These are phyloP conservation scores for Chaetomium sp. DNA, from an alignment of 2,329 filamentous ascomycete species.

Conservation along the genomic window DNA sequence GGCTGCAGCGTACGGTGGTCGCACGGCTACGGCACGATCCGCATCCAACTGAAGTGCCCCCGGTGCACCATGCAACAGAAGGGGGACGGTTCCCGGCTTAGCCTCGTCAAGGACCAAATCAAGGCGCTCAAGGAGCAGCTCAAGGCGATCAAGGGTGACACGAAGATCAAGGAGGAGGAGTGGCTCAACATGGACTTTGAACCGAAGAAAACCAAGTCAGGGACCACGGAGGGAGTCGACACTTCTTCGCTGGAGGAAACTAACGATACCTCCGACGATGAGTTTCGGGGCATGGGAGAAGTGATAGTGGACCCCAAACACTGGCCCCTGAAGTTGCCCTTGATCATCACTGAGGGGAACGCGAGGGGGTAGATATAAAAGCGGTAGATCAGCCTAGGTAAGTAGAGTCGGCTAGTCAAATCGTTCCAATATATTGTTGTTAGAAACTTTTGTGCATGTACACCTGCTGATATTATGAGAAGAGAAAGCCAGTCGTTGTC, in stretches of 20 bases:
- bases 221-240: no score
- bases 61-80: conserved; percentile 19
- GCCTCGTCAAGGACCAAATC: conserved; percentile 28
- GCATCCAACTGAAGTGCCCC: conserved; percentile 26
- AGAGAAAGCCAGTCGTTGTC: conserved; percentile 16
- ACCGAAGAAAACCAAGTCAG: background rate
- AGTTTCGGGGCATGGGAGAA: conserved; percentile 11
- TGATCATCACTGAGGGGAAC: background rate
- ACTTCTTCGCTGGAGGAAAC: background rate
- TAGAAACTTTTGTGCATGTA: background rate
- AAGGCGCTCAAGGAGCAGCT: conserved; percentile 25
- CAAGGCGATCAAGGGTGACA: background rate
- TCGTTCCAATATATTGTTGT: background rate
- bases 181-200: background rate
- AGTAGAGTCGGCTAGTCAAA: no score
- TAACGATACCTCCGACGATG: background rate
- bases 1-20: conserved; percentile 31
- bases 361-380: background rate
- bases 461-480: background rate
- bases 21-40: conserved; percentile 27
- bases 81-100: conserved; percentile 14
- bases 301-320: conserved; percentile 23
- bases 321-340: conserved; percentile 5
- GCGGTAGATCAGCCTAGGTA: no score
- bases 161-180: conserved; percentile 1